Base-by-base conservation (phyloP, 768 basidiomycete species). In the Megacollybia marginata region DNA sequence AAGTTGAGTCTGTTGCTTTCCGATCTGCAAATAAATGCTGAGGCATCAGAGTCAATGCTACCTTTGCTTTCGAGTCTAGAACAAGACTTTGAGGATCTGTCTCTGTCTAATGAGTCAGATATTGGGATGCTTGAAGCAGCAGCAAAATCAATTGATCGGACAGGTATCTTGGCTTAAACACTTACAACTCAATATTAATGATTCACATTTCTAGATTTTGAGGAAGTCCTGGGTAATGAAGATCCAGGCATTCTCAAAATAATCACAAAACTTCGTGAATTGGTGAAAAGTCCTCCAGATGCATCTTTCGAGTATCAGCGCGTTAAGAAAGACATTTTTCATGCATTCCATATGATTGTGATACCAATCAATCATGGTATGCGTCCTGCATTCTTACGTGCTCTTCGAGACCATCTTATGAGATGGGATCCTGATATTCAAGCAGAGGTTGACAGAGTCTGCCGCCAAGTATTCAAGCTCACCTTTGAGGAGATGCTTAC, bases 401-500 rank as follows among this genome's bases (percentile, higher is more conserved):
- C 57, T 20, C 59, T 63, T 8, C 56, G 52, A 5, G 61, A 61
- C 43, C 61, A 62, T 32, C 45, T 59, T 1, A 44, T 63, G 46
- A 51, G 52, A 1, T 63, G 62, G 62, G 62, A 63, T 47, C 59
- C 59, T 2, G 51, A 12, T 11, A 9, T 45, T 1, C 47, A 50
- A 4, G 13, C 16, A 20, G 8, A 13, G 19, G 62, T 62, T 12
- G 56, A 60, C 43, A 16, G 10, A 36, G 35, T 36, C 35, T 36
- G 35, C 35, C 35, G 35, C 10, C 10, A 36, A 16, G 35, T 28
- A 44, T 57, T 59, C 33, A 48, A 55, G 16, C 18, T 32, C 55
- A 3, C 51, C 2, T 52, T 62, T 50, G 48, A 60, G 49, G 51
- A 57, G 42, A 61, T 61, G 59, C 56, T 61, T 11, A 20, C 44